Conservation (phyloP, 2,329 filamentous ascomycete species). For the Exophiala aquamarina region DNA sequence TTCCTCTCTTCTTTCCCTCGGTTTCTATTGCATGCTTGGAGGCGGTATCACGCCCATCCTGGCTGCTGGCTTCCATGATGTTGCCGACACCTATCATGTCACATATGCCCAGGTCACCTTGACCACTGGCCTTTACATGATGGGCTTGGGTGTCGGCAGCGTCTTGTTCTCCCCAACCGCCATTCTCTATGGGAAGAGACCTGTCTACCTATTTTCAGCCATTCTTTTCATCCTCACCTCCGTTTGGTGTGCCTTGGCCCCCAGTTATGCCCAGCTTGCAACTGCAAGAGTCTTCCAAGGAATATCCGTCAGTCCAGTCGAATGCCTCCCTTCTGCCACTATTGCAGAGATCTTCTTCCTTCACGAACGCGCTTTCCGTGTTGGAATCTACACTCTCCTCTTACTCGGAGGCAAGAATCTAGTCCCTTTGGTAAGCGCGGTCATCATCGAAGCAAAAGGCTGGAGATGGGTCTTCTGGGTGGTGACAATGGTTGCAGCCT, state of each 20-base stretch:
- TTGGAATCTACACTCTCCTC: conserved; percentile 89
- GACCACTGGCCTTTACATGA: conserved; percentile 91
- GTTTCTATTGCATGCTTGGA: conserved; percentile 89
- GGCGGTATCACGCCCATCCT: conserved; percentile 90
- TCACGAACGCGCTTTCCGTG: conserved; percentile 86
- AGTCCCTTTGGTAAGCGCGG: conserved; percentile 81
- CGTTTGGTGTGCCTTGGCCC: conserved; percentile 84
- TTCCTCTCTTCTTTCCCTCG: conserved; percentile 73
- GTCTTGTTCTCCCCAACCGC: conserved; percentile 86
- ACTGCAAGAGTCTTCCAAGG: conserved; percentile 84
- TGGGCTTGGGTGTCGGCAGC: conserved; percentile 83
- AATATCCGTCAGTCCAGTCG: conserved; percentile 82
- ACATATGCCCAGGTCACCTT: conserved; percentile 72
- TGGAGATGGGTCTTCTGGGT: conserved; percentile 89
- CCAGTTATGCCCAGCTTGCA: conserved; percentile 75
- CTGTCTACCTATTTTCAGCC: conserved; percentile 78
- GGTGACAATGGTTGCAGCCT: conserved; percentile 74
- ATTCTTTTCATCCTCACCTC: conserved; percentile 74
- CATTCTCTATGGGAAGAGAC: conserved; percentile 85
- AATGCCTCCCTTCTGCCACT: conserved; percentile 88
- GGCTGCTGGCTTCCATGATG: conserved; percentile 83
- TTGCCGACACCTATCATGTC: conserved; percentile 67
- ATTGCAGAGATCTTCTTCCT: conserved; percentile 97
- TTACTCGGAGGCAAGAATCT: conserved; percentile 90
- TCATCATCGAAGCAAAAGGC: conserved; percentile 70